These are phyloP conservation scores for Vaccinium macrocarpon DNA, from an alignment of 148 eudicot species.

Conservation along the genomic window DNA sequence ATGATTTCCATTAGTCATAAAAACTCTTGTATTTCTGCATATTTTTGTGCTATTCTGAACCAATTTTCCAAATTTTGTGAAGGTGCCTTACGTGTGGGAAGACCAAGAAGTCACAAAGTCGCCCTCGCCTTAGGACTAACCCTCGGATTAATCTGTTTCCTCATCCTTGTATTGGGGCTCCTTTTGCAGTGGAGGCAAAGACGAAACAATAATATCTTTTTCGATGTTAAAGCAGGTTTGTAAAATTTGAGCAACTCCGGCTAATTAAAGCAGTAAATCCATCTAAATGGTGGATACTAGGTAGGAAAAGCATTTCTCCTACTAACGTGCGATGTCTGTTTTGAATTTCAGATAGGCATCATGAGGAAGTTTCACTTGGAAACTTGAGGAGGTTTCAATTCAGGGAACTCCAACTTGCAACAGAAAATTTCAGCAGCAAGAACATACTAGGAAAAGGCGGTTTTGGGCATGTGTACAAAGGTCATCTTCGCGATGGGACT, in stretches of 20 bases:
- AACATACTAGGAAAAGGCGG: slow-evolving; percentile 57
- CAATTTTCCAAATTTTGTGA: slow-evolving; percentile 2
- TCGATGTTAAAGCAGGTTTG: slow-evolving; percentile 47
- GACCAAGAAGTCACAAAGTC: slow-evolving; percentile 44
- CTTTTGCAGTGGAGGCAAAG: slow-evolving; percentile 55
- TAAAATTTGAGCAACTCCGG: not conserved
- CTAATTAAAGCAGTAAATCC: not conserved
- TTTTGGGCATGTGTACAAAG: slow-evolving; percentile 55
- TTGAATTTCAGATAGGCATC: slow-evolving; percentile 39
- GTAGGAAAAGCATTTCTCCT: not conserved
- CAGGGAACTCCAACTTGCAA: slow-evolving; percentile 49
- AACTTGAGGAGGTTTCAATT: slow-evolving; percentile 49
- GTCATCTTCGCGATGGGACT: slow-evolving; percentile 44
- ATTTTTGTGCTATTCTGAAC: not conserved
- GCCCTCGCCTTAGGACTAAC: slow-evolving; percentile 59
- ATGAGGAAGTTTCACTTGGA: slow-evolving; percentile 48
- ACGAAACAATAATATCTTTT: slow-evolving; percentile 50
- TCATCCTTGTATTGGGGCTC: slow-evolving; percentile 47
- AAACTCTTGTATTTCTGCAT: not conserved
- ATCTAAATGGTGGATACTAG: not conserved
- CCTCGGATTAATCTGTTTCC: slow-evolving; percentile 55
- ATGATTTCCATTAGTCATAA: not conserved
- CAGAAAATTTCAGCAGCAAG: slow-evolving; percentile 57
- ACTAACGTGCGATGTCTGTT: not conserved
- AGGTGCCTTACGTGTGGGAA: slow-evolving; percentile 37